These are phyloP conservation scores for Aureobasidium subglaciale DNA, from an alignment of 2,329 filamentous ascomycete genomes.

Conservation along the genomic window DNA sequence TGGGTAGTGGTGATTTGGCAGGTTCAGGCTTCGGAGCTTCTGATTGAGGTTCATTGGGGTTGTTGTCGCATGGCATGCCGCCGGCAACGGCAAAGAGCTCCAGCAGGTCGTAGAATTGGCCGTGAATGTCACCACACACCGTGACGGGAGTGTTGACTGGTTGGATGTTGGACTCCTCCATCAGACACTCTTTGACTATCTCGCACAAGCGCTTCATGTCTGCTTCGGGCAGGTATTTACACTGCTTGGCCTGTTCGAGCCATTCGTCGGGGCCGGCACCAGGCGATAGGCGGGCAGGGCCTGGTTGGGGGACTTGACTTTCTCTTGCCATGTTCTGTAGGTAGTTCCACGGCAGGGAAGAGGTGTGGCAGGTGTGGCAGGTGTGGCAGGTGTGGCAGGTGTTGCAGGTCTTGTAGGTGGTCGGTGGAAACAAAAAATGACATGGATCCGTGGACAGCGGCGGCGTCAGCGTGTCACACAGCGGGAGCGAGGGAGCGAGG, in stretches of 20 bases:
- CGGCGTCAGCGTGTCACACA: background rate
- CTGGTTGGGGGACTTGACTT: constrained; percentile 71
- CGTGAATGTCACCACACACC: constrained; percentile 96
- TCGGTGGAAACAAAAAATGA: background rate
- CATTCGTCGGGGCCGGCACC: constrained; percentile 90
- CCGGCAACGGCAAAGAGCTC: constrained; percentile 95
- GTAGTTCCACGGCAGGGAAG: background rate
- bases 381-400: background rate
- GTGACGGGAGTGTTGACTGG: constrained; percentile 96
- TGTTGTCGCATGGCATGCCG: constrained; percentile 77
- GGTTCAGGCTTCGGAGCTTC: constrained; percentile 4
- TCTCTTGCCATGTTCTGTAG: constrained; percentile 39
- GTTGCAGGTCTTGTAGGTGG: background rate
- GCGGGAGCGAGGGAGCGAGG: too few relatives aligned
- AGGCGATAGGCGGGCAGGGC: constrained; percentile 75
- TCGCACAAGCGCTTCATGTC: constrained; percentile 99
- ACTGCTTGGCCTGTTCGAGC: constrained; percentile 93
- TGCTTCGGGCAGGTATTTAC: constrained; percentile 89
- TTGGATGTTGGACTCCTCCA: constrained; percentile 99
- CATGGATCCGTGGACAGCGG: background rate
- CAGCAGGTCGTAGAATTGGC: constrained; percentile 95
- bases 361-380: background rate
- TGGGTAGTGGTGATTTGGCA: constrained; percentile 31
- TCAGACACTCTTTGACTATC: constrained; percentile 96
- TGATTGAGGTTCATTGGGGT: constrained; percentile 8